Evolutionary conservation across 2,329 filamentous ascomycete species (phyloP).

Genomic region (Aspergillus sp.): DNA sequence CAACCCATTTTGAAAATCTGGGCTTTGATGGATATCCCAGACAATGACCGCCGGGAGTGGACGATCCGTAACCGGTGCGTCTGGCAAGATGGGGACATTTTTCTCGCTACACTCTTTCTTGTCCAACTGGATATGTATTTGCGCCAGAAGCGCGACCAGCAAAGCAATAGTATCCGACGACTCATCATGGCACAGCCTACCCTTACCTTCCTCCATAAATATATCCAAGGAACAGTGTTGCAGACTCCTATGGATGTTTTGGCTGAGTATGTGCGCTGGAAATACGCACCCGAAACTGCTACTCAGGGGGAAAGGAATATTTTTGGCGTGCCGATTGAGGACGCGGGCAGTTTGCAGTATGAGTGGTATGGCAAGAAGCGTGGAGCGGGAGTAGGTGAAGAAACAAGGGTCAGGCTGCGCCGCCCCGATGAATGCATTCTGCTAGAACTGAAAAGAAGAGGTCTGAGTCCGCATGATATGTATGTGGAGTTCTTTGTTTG

Average conservation of each 20-base stretch:
- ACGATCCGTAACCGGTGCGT: constrained; percentile 56
- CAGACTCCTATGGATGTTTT: constrained; percentile 54
- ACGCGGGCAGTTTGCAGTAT: constrained; percentile 54
- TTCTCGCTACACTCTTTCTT: constrained; percentile 64
- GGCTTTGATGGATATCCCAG: constrained; percentile 69
- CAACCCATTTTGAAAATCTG: constrained; percentile 65
- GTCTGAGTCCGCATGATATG: constrained; percentile 56
- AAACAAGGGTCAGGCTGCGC: constrained; percentile 45
- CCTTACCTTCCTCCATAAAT: constrained; percentile 59
- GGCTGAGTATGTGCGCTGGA: constrained; percentile 61
- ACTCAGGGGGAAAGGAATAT: constrained; percentile 36
- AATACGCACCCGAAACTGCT: constrained; percentile 41
- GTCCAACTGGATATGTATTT: constrained; percentile 72
- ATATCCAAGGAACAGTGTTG: constrained; percentile 61
- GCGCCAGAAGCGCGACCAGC: constrained; percentile 59
- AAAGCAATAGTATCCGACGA: constrained; percentile 52
- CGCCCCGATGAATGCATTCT: constrained; percentile 62
- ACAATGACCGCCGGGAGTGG: constrained; percentile 56
- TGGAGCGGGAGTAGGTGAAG: constrained; percentile 12
- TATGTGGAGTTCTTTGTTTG: constrained; percentile 58
- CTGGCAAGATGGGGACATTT: constrained; percentile 63
- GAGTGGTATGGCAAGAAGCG: constrained; percentile 34
- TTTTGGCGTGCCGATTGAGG: constrained; percentile 54
- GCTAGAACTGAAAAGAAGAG: constrained; percentile 56
- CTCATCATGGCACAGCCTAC: constrained; percentile 62